Percentiles rank a stretch among this genome's conserved stretches.
These are phyloP conservation scores for Penicillium cataractarum DNA, from an alignment of 495 filamentous ascomycete species.

Conservation along the genomic window DNA sequence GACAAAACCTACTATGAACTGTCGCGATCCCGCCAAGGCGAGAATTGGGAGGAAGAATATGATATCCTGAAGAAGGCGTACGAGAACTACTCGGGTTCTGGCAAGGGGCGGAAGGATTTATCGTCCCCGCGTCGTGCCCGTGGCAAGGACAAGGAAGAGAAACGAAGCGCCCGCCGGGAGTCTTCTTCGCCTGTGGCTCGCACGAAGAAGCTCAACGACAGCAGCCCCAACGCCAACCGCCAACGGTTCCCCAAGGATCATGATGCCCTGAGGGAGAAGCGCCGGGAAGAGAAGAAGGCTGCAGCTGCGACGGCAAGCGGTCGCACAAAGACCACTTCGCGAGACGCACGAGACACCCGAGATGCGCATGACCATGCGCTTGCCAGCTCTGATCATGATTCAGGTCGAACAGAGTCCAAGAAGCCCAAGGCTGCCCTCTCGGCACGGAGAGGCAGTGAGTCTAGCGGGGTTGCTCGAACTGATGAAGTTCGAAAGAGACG, in stretches of 20 bases:
- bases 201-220: constrained; percentile 44
- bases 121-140: constrained; percentile 59
- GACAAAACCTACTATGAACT: constrained; percentile 84
- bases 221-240: constrained; percentile 31
- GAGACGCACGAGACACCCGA: constrained; percentile 10
- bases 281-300: constrained; percentile 41
- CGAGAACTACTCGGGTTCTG: constrained; percentile 59
- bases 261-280: constrained; percentile 34
- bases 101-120: constrained; percentile 44
- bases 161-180: constrained; percentile 51
- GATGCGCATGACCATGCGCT: constrained; percentile 28
- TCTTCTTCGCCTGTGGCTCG: constrained; percentile 52
- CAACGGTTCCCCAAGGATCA: constrained; percentile 36
- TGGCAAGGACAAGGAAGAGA: constrained; percentile 57
- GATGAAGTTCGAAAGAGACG: constrained; percentile 48
- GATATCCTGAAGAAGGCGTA: constrained; percentile 80
- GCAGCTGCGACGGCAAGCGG: constrained; percentile 11
- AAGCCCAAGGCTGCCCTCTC: constrained; percentile 32
- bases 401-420: constrained; percentile 23
- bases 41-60: constrained; percentile 87
- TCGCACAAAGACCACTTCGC: constrained; percentile 25
- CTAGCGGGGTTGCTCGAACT: constrained; percentile 29
- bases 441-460: constrained; percentile 41
- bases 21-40: constrained; percentile 76
- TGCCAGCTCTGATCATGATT: constrained; percentile 37